Conservation (phyloP, 1,284 basidiomycete species). For the Athelia psychrophila region DNA sequence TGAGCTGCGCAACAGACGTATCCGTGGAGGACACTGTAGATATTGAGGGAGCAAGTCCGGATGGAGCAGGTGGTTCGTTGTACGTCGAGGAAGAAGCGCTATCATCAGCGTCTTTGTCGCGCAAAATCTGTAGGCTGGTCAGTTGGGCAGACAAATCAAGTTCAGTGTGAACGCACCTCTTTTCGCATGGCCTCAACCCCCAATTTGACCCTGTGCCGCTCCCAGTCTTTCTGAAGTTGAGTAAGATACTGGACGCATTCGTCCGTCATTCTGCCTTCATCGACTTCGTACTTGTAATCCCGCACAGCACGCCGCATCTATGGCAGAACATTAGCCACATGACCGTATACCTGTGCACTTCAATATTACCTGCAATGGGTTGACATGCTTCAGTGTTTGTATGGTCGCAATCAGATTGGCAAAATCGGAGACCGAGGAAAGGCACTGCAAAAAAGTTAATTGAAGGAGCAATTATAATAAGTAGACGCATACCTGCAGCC, state of each 20-base stretch:
- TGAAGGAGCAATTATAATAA: neutral
- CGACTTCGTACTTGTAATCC: conserved; percentile 95
- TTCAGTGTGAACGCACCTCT: conserved; percentile 47
- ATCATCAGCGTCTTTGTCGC: conserved; percentile 60
- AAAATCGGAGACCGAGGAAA: conserved; percentile 86
- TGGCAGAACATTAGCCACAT: neutral
- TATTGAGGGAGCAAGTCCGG: conserved; percentile 30
- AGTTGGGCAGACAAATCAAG: neutral
- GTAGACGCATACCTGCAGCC: conserved; percentile 66
- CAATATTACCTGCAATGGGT: conserved; percentile 77
- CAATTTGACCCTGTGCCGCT: conserved; percentile 79
- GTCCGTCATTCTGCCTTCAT: conserved; percentile 89
- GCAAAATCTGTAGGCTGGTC: conserved; percentile 47
- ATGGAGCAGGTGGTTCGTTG: conserved; percentile 35
- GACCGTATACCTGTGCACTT: neutral
- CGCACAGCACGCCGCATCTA: conserved; percentile 90
- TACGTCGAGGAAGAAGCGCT: conserved; percentile 42
- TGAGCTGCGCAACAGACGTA: conserved; percentile 42
- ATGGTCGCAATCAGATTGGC: conserved; percentile 87
- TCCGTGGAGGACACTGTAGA: conserved; percentile 33
- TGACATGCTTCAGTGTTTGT: conserved; percentile 82
- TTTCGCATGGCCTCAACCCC: conserved; percentile 79
- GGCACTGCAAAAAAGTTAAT: conserved; percentile 50
- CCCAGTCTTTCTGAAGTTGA: conserved; percentile 96
- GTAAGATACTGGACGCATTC: conserved; percentile 93